Evolutionary conservation across 1,284 basidiomycete genomes (phyloP).

Genomic region (Cryptococcus depauperatus): DNA sequence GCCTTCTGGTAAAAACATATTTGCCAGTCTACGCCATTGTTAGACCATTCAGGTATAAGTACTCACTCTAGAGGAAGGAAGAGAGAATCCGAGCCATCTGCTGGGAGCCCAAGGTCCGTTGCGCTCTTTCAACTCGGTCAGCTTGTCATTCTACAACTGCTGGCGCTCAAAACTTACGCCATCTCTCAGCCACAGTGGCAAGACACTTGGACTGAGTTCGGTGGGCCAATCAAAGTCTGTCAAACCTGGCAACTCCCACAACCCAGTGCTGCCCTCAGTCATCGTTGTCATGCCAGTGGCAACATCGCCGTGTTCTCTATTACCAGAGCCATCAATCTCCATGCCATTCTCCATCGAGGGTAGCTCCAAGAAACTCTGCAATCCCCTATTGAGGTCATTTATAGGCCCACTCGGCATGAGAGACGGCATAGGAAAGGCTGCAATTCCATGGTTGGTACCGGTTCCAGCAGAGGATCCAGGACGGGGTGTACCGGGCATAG

Average conservation of each 20-base stretch:
- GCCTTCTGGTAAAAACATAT: conserved; percentile 41
- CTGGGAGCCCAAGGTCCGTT: conserved; percentile 76
- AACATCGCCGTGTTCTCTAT: not conserved
- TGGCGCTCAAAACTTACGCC: conserved; percentile 52
- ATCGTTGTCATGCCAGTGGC: conserved; percentile 13
- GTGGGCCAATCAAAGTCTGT: conserved; percentile 64
- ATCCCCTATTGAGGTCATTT: conserved; percentile 27
- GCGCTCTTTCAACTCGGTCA: conserved; percentile 53
- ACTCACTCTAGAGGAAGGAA: conserved; percentile 56
- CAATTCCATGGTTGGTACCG: not conserved
- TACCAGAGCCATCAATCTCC: conserved; percentile 4
- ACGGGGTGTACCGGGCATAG: conserved; percentile 50
- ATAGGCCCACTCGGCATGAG: not conserved
- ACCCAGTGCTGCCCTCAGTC: conserved; percentile 18
- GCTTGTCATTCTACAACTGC: conserved; percentile 8
- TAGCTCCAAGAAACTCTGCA: conserved; percentile 35
- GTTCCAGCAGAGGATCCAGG: conserved; percentile 39
- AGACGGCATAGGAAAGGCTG: conserved; percentile 6
- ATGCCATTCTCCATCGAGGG: conserved; percentile 20
- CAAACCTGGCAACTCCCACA: conserved; percentile 60
- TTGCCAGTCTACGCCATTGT: conserved; percentile 31
- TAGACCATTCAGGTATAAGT: not conserved
- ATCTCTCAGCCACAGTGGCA: conserved; percentile 49
- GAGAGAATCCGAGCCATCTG: conserved; percentile 78
- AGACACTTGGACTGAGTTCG: conserved; percentile 47